Conservation (phyloP, 2,329 filamentous ascomycete genomes). For the Sporothrix euskadiensis region DNA sequence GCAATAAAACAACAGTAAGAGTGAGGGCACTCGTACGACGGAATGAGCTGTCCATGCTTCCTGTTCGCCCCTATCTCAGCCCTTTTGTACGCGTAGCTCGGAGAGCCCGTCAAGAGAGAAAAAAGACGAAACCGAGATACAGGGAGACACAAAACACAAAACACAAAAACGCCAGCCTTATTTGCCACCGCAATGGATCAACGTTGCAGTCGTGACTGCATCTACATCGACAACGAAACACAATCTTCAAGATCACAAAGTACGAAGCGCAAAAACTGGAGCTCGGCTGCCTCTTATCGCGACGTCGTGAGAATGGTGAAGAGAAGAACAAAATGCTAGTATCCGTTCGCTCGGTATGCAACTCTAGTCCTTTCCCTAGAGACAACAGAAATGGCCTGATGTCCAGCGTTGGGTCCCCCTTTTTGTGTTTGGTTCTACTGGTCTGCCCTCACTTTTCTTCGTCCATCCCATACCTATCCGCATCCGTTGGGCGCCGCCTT, state of each 20-base stretch:
- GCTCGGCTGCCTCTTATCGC: background rate
- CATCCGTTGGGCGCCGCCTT: background rate
- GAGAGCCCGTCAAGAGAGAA: background rate
- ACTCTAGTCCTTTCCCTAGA: background rate
- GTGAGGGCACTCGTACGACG: background rate
- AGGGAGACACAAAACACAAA: slow-evolving; percentile 1
- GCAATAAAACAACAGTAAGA: background rate
- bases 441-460: background rate
- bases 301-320: background rate
- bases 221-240: too few species aligned
- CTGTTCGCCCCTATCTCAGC: background rate
- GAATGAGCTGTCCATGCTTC: background rate
- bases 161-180: background rate
- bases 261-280: background rate
- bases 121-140: background rate
- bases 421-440: background rate
- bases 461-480: background rate
- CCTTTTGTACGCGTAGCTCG: background rate
- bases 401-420: background rate
- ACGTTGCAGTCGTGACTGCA: background rate
- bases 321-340: background rate
- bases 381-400: background rate
- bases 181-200: slow-evolving; percentile 3
- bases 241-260: background rate
- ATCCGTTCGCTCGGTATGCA: slow-evolving; percentile 5